A percentile compares a stretch with the other conserved stretches of the same genome.
Conservation (phyloP, 1,284 basidiomycete species). For the Fomes fomentarius region DNA sequence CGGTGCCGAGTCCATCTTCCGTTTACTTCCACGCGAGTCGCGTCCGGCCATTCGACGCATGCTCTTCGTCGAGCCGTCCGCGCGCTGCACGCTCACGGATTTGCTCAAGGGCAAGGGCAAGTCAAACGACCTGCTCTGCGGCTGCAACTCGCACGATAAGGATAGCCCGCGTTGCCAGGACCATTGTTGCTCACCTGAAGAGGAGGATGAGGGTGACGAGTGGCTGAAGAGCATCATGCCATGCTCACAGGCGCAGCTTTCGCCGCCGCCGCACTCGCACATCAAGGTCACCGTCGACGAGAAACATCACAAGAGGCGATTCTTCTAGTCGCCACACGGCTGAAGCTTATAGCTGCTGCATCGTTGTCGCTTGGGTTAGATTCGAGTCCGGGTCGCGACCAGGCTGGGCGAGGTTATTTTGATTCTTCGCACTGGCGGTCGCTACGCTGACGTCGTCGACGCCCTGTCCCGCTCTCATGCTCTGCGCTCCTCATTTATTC, state of each 20-base stretch:
- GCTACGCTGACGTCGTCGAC: slow-evolving; percentile 2
- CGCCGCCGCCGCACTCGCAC: slow-evolving; percentile 62
- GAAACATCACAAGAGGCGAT: slow-evolving; percentile 69
- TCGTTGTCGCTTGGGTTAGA: background rate
- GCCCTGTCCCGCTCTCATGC: background rate
- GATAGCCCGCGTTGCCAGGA: slow-evolving; percentile 56
- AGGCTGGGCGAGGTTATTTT: background rate
- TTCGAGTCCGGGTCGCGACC: slow-evolving; percentile 10
- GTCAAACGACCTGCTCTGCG: slow-evolving; percentile 77
- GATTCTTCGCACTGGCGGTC: slow-evolving; percentile 2
- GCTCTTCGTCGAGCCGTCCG: slow-evolving; percentile 89
- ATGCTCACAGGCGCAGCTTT: too few relatives aligned
- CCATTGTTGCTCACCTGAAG: slow-evolving; percentile 63
- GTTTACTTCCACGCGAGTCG: slow-evolving; percentile 93
- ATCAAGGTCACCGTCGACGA: slow-evolving; percentile 74
- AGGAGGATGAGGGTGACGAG: slow-evolving; percentile 74
- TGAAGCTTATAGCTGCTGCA: background rate
- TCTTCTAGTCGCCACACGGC: slow-evolving; percentile 50
- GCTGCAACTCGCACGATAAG: slow-evolving; percentile 55
- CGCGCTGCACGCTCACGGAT: slow-evolving; percentile 94
- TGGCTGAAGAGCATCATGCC: slow-evolving; percentile 79
- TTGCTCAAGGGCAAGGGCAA: slow-evolving; percentile 83
- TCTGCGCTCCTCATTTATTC: background rate
- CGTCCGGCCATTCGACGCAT: slow-evolving; percentile 89
- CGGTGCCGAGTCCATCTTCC: slow-evolving; percentile 96